phyloP scores from a whole-genome alignment of 208 protist genomes.

The Trichomonas gallinae region DNA sequence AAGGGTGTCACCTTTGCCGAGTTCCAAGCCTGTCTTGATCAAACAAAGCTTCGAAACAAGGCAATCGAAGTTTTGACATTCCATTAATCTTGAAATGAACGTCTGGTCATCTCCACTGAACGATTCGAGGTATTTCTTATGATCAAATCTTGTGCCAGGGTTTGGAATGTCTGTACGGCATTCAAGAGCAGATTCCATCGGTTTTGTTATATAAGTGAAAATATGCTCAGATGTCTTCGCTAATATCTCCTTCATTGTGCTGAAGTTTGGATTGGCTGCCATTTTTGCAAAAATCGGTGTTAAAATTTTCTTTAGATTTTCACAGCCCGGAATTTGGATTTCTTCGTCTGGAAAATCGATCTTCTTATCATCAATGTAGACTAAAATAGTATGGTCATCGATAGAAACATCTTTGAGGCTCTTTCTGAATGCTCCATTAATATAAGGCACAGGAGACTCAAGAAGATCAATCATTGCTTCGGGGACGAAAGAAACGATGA shows the following conservation, averaged over 20 bases:
- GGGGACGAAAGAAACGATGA: neutral
- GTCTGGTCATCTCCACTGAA: neutral
- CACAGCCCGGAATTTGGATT: neutral
- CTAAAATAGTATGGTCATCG: neutral
- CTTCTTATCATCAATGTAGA: neutral
- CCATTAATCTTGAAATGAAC: neutral
- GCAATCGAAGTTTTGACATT: neutral
- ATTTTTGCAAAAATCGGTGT: neutral
- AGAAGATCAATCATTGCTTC: neutral
- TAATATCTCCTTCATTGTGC: neutral
- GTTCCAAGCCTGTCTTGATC: neutral
- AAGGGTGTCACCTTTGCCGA: neutral
- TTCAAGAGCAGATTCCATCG: neutral
- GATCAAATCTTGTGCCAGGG: neutral
- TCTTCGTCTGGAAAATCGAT: neutral
- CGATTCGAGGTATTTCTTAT: neutral
- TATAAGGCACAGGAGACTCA: neutral
- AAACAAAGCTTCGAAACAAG: neutral
- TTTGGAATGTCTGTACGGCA: neutral
- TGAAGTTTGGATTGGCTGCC: neutral
- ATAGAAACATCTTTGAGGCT: neutral
- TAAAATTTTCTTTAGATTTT: neutral
- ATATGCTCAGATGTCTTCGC: neutral
- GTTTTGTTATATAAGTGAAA: neutral
- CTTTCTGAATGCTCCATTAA: neutral